Evolutionary conservation across 1,284 basidiomycete genomes (phyloP).

Genomic region (Mycosarcoma mackinlayi): DNA sequence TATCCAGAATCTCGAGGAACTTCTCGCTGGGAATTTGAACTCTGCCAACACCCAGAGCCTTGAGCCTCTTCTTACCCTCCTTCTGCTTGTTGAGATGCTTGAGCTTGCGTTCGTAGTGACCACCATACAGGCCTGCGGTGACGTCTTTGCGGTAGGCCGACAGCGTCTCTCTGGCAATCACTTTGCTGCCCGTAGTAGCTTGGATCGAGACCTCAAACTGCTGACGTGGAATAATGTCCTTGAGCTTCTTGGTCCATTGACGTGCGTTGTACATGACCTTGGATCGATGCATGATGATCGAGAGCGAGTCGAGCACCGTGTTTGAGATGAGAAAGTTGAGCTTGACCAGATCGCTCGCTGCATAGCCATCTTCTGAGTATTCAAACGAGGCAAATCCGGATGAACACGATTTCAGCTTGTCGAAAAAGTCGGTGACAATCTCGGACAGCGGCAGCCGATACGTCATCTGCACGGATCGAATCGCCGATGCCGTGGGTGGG

Average conservation of each 20-base stretch:
- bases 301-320: constrained; percentile 62
- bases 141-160: constrained; percentile 76
- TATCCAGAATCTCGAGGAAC: constrained; percentile 44
- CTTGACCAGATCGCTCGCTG: constrained; percentile 61
- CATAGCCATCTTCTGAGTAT: constrained; percentile 60
- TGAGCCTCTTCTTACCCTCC: constrained; percentile 65
- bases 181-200: constrained; percentile 79
- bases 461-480: constrained; percentile 59
- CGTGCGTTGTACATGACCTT: constrained; percentile 56
- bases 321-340: constrained; percentile 60
- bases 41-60: constrained; percentile 59
- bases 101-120: constrained; percentile 70
- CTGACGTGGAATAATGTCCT: constrained; percentile 78
- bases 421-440: constrained; percentile 67
- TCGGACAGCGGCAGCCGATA: constrained; percentile 64
- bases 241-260: constrained; percentile 60
- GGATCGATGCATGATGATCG: constrained; percentile 61
- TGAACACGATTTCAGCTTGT: constrained; percentile 66
- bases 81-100: constrained; percentile 65
- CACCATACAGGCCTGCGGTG: constrained; percentile 91
- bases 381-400: constrained; percentile 66
- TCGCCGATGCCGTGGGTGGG: constrained; percentile 36
- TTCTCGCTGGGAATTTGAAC: constrained; percentile 62
- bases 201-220: constrained; percentile 82
- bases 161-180: constrained; percentile 84